A percentile compares a stretch with the other conserved stretches of the same genome.
Evolutionary conservation across 2,329 filamentous ascomycete genomes (phyloP).

Genomic region (Dryadomyces quercivorus): DNA sequence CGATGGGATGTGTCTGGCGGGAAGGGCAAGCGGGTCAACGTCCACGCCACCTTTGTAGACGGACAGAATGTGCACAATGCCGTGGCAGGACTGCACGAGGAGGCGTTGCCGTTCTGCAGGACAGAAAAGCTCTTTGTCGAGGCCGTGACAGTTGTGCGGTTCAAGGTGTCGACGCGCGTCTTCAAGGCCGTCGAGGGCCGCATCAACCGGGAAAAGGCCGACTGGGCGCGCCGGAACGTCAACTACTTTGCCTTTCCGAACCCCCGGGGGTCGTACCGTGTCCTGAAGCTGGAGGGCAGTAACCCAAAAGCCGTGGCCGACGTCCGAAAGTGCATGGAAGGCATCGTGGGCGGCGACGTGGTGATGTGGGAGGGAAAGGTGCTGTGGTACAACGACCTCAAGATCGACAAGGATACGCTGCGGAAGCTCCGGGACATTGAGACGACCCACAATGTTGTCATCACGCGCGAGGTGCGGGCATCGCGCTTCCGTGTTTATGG

Average conservation of each 20-base stretch:
- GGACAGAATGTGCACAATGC: slow-evolving; percentile 25
- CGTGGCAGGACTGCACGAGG: slow-evolving; percentile 18
- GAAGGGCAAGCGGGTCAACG: slow-evolving; percentile 24
- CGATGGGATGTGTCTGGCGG: slow-evolving; percentile 17
- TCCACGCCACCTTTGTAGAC: slow-evolving; percentile 24
- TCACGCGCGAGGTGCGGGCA: slow-evolving; percentile 18
- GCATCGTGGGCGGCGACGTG: slow-evolving; percentile 20
- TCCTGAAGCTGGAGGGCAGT: slow-evolving; percentile 26
- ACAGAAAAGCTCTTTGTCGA: slow-evolving; percentile 22
- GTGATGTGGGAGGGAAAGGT: slow-evolving; percentile 14
- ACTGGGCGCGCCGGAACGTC: slow-evolving; percentile 20
- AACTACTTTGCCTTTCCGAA: slow-evolving; percentile 11
- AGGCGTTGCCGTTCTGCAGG: slow-evolving; percentile 18
- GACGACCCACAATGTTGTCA: slow-evolving; percentile 12
- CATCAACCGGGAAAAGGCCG: slow-evolving; percentile 15
- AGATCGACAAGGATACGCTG: background rate
- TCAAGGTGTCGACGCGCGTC: slow-evolving; percentile 23
- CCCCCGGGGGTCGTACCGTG: slow-evolving; percentile 15
- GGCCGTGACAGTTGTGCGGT: slow-evolving; percentile 22
- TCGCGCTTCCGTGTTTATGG: slow-evolving; percentile 20
- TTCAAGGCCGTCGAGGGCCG: slow-evolving; percentile 19
- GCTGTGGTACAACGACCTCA: slow-evolving; percentile 19
- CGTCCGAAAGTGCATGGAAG: slow-evolving; percentile 20
- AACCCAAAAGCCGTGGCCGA: slow-evolving; percentile 16
- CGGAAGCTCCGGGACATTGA: background rate